Conservation (phyloP, 2,329 filamentous ascomycete species). For the Trichoderma semiorbis region DNA sequence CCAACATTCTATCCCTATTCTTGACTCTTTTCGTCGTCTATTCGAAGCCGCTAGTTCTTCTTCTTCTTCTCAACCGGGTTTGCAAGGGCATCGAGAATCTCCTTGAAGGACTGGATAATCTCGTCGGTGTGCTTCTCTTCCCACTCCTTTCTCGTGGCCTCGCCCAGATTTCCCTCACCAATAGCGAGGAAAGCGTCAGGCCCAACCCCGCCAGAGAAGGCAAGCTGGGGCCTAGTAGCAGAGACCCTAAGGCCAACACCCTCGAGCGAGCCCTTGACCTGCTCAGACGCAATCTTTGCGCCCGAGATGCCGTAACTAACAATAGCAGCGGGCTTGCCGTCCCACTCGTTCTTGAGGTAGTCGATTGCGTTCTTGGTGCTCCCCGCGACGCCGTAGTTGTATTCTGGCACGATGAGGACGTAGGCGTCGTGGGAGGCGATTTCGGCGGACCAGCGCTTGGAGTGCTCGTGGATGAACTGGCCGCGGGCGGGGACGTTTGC, state of each 20-base stretch:
- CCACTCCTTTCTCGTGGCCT: constrained; percentile 7
- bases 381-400: constrained; percentile 54
- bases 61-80: constrained; percentile 16
- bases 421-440: constrained; percentile 43
- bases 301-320: constrained; percentile 52
- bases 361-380: constrained; percentile 58
- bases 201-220: not conserved
- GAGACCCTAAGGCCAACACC: constrained; percentile 1
- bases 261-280: not conserved
- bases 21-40: not conserved
- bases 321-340: constrained; percentile 49
- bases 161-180: constrained; percentile 12
- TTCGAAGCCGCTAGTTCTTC: not conserved
- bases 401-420: constrained; percentile 46
- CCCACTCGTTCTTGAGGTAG: constrained; percentile 56
- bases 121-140: constrained; percentile 1
- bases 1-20: not conserved
- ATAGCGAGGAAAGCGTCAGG: constrained; percentile 6
- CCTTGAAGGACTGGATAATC: constrained; percentile 12
- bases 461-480: constrained; percentile 38
- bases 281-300: constrained; percentile 26
- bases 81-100: constrained; percentile 5
- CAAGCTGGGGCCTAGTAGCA: constrained; percentile 6
- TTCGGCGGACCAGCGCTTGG: constrained; percentile 39
- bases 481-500: constrained; percentile 32